A percentile compares a stretch with the other conserved stretches of the same genome.
Evolutionary conservation across 306 rosid genomes (phyloP).

Genomic region (Prinsepia uniflora): DNA sequence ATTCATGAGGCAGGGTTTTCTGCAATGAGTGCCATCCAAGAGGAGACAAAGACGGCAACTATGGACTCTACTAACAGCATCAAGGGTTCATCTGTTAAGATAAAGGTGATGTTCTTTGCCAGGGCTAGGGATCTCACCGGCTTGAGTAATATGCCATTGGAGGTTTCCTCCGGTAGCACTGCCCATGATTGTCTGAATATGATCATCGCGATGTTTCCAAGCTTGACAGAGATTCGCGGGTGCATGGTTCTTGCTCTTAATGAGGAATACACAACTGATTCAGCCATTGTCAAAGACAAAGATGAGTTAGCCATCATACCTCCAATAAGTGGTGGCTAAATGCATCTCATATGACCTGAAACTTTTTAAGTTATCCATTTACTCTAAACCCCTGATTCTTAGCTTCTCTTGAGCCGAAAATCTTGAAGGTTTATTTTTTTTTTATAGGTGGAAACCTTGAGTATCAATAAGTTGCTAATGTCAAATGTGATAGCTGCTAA

Average conservation of each 20-base stretch:
- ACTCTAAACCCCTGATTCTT: background rate
- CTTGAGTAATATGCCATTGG: conserved; percentile 52
- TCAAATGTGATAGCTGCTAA: background rate
- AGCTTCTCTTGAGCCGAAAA: background rate
- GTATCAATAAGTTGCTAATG: background rate
- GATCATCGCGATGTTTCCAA: conserved; percentile 57
- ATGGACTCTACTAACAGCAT: conserved; percentile 18
- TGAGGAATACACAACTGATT: conserved; percentile 64
- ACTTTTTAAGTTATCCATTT: background rate
- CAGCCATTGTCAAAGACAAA: conserved; percentile 51
- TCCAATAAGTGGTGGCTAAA: conserved; percentile 79
- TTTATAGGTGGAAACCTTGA: background rate
- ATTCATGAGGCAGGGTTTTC: conserved; percentile 11
- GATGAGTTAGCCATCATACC: conserved; percentile 88
- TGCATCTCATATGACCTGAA: background rate
- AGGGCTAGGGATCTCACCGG: conserved; percentile 85
- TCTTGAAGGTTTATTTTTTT: background rate
- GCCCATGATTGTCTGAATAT: conserved; percentile 60
- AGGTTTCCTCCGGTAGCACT: conserved; percentile 71
- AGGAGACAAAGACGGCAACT: conserved; percentile 11
- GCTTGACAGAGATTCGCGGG: conserved; percentile 62
- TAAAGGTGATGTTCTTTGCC: conserved; percentile 77
- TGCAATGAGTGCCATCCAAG: conserved; percentile 6
- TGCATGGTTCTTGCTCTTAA: conserved; percentile 83
- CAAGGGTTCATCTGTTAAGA: conserved; percentile 35